Evolutionary conservation across 2,329 filamentous ascomycete genomes (phyloP).

Genomic region (Furcasterigmium sp.): DNA sequence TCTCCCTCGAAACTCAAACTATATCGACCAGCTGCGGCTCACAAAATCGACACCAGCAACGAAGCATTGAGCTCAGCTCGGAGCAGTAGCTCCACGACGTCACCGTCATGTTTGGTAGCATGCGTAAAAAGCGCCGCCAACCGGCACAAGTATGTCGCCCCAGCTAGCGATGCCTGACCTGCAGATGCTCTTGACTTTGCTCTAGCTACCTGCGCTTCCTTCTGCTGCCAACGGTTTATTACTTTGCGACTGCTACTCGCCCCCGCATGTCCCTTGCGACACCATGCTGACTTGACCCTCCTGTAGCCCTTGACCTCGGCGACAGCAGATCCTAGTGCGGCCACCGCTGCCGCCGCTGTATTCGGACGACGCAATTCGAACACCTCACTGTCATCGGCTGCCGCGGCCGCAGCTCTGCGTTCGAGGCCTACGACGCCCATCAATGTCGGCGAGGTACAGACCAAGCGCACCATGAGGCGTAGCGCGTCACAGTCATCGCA

Average conservation of each 20-base stretch:
- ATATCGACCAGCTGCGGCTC: too few species aligned
- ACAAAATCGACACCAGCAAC: not conserved
- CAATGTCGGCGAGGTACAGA: constrained; percentile 76
- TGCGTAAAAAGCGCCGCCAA: constrained; percentile 40
- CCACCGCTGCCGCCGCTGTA: constrained; percentile 73
- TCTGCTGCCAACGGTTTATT: too few species aligned
- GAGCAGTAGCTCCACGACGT: not conserved
- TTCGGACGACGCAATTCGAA: constrained; percentile 65
- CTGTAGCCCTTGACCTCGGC: constrained; percentile 56
- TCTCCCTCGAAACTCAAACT: not conserved
- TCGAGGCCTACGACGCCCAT: constrained; percentile 74
- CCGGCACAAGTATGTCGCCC: constrained; percentile 35
- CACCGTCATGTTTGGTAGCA: constrained; percentile 44
- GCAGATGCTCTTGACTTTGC: too few species aligned
- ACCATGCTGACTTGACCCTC: constrained; percentile 8
- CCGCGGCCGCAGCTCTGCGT: constrained; percentile 81
- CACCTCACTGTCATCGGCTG: constrained; percentile 67
- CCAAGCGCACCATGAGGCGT: constrained; percentile 75
- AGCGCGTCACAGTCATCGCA: constrained; percentile 67
- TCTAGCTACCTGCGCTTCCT: too few species aligned
- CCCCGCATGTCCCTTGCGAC: constrained; percentile 10
- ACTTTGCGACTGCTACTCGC: constrained; percentile 7
- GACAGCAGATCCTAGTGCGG: constrained; percentile 66
- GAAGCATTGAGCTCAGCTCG: not conserved
- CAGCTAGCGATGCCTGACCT: too few species aligned